phyloP scores from a whole-genome alignment of 495 filamentous ascomycete genomes.

The Neurospora sp. region DNA sequence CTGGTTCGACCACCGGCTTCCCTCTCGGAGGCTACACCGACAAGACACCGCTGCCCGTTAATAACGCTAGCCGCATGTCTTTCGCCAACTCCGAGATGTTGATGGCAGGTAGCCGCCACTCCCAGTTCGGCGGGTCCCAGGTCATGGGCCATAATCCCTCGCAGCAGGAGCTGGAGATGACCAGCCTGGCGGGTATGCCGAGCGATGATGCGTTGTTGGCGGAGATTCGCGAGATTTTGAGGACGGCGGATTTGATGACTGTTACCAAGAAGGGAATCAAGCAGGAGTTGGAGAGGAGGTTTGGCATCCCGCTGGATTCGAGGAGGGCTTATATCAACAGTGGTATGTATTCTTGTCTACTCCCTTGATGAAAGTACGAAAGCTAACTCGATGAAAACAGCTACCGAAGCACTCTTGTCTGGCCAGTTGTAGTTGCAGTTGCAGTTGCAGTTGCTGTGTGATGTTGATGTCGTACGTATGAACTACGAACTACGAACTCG shows the following conservation, averaged over 20 bases:
- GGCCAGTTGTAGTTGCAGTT: conserved; percentile 27
- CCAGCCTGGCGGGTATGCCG: conserved; percentile 58
- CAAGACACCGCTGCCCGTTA: conserved; percentile 26
- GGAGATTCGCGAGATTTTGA: conserved; percentile 88
- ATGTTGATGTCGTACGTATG: background rate
- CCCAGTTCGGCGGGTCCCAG: conserved; percentile 40
- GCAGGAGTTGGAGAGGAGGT: conserved; percentile 79
- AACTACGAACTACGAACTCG: background rate
- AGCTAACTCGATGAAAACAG: conserved; percentile 16
- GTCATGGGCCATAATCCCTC: conserved; percentile 38
- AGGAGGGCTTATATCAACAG: conserved; percentile 88
- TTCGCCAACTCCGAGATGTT: conserved; percentile 66
- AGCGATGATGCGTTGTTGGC: conserved; percentile 81
- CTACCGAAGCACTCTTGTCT: conserved; percentile 39
- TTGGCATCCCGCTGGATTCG: conserved; percentile 68
- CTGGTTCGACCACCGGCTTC: conserved; percentile 63
- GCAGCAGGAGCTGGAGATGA: conserved; percentile 57
- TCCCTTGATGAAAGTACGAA: background rate
- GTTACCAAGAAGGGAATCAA: conserved; percentile 99
- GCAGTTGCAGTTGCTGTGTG: background rate
- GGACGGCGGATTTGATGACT: conserved; percentile 88
- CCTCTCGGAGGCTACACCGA: conserved; percentile 10
- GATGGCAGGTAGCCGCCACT: conserved; percentile 23
- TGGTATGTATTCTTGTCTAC: conserved; percentile 46
- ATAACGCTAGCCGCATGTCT: conserved; percentile 51